Evolutionary conservation across 805 yeast species (phyloP).

Genomic region (Torulaspora delbrueckii): DNA sequence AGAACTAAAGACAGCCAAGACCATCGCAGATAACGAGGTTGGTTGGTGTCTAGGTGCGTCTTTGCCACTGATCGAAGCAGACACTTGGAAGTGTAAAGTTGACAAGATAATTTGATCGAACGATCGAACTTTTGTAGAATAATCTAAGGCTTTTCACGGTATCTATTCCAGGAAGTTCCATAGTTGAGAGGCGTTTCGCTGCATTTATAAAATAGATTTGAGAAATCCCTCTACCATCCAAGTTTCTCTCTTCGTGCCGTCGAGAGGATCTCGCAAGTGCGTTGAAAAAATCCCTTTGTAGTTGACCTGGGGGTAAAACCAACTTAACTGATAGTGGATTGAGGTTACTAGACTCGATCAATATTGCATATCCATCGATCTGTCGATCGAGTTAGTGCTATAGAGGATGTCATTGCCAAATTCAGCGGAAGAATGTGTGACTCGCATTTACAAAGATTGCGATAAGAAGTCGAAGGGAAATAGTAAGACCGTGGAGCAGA

Average conservation of each 20-base stretch:
- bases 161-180: neutral
- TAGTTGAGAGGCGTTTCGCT: no score
- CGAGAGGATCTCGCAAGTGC: neutral
- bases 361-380: neutral
- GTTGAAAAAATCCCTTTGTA: neutral
- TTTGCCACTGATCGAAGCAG: slow-evolving; percentile 71
- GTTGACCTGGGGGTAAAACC: neutral
- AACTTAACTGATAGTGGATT: no score
- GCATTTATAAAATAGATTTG: neutral
- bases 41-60: slow-evolving; percentile 99
- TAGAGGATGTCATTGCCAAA: slow-evolving; percentile 1
- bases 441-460: neutral
- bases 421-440: slow-evolving; percentile 3
- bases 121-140: neutral
- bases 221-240: neutral
- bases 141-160: neutral
- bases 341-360: no score
- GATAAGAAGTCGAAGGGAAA: neutral
- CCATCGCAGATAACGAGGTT: slow-evolving; percentile 79
- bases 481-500: slow-evolving; percentile 1
- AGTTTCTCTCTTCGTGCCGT: neutral
- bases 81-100: slow-evolving; percentile 63
- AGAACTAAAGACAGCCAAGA: slow-evolving; percentile 89
- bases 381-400: neutral
- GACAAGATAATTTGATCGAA: slow-evolving; percentile 6